Evolutionary conservation across 73 alveolate genomes (phyloP).

Genomic region (Paramecium tetraurelia): DNA sequence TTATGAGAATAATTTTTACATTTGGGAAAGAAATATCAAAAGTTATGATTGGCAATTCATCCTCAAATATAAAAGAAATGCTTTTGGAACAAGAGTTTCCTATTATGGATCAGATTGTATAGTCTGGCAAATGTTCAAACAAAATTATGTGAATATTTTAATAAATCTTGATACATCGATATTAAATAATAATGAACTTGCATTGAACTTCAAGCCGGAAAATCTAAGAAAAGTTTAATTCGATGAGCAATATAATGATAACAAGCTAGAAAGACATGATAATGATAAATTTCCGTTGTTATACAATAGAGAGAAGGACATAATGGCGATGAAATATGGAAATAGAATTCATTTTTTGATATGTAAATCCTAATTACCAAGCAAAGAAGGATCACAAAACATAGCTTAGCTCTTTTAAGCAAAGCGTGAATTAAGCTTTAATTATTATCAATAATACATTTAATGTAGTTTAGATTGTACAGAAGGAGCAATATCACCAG

Average conservation of each 20-base stretch:
- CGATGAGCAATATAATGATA: not conserved
- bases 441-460: too few species aligned
- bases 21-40: not conserved
- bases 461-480: not conserved
- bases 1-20: not conserved
- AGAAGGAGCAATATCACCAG: not conserved
- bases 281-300: not conserved
- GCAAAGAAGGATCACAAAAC: too few species aligned
- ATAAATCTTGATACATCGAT: not conserved
- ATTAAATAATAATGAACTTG: not conserved
- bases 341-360: not conserved
- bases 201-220: not conserved
- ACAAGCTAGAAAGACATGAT: not conserved
- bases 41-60: not conserved
- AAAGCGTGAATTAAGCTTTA: too few species aligned
- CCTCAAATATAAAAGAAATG: not conserved
- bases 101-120: not conserved
- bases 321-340: not conserved
- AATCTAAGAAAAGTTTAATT: not conserved
- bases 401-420: too few species aligned
- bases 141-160: not conserved
- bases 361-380: too few species aligned
- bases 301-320: not conserved
- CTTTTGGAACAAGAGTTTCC: not conserved
- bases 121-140: not conserved